Evolutionary conservation across 2,329 filamentous ascomycete species (phyloP), one percentile per base, ranked within the genome.

Genomic region (Aphanocladium album): DNA sequence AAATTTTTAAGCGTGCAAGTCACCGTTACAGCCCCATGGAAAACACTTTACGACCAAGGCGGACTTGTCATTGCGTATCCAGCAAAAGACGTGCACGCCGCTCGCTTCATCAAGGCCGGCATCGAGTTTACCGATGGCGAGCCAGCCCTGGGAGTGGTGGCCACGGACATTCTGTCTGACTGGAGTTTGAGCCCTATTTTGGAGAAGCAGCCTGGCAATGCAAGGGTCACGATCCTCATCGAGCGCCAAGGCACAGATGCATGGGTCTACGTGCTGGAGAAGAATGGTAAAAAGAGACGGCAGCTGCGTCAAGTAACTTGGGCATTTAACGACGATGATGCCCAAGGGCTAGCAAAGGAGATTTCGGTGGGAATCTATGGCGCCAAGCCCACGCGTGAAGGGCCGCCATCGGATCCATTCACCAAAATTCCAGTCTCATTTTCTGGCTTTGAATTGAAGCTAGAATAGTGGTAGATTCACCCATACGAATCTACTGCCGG

Each of bases 31-130:
- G 63, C 41, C 1, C 62, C 63, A 25, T 64, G 63, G 63, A 62
- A 63, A 54, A 64, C 63, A 35, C 62, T 64, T 52, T 64, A 64
- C 63, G 63, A 64, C 56, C 63, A 64, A 30, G 63, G 63, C 62
- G 63, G 63, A n/a, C 60, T 64, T 30, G 59, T 63, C 23, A 23
- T 64, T 19, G n/a, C 63, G 14, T 64, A 60, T 27, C 62, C 61
- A 5, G 37, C 61, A 25, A 37, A 27, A 19, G 25, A 58, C 21
- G 41, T 27, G 23, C 52, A 60, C 33, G 52, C 27, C 27, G 57
- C 55, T 19, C 62, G 63, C 51, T 64, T 61, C 61, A 64, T 64
- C 62, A 64, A 64, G 33, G 63, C 63, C 21, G 63, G 63, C 47
- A 61, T 64, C 53, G 63, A 64, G 49, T 63, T 64, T 39, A 63